Conservation (phyloP, 306 rosid species). For the Rosa rugosa region DNA sequence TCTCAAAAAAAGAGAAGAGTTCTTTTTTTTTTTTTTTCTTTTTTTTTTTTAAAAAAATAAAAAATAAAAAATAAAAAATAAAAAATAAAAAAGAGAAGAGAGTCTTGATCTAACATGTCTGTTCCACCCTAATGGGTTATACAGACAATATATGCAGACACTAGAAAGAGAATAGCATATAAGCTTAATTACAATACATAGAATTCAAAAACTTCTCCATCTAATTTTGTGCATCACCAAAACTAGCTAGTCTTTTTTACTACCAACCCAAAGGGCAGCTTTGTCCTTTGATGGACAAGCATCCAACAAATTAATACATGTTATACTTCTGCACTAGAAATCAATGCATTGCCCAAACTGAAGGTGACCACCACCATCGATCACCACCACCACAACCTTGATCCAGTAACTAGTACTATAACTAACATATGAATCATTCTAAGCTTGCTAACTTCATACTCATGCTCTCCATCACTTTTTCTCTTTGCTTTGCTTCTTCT, state of each 20-base stretch:
- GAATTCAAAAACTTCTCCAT: not conserved
- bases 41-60: too few species aligned
- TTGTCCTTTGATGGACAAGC: not conserved
- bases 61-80: too few species aligned
- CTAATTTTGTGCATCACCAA: not conserved
- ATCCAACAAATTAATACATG: not conserved
- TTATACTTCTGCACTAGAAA: not conserved
- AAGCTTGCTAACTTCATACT: conserved; percentile 43
- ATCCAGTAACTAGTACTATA: not conserved
- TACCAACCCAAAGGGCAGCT: not conserved
- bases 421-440: conserved; percentile 32
- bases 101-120: too few species aligned
- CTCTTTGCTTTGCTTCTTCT: conserved; percentile 15
- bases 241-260: not conserved
- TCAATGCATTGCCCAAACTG: not conserved
- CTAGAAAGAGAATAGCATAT: not conserved
- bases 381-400: not conserved
- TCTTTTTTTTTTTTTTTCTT: too few species aligned
- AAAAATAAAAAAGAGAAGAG: too few species aligned
- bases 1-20: too few species aligned
- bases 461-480: conserved; percentile 19
- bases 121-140: too few species aligned
- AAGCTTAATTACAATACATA: not conserved
- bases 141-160: too few species aligned
- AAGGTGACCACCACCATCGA: not conserved